Evolutionary conservation across 495 filamentous ascomycete genomes (phyloP), one percentile per base, ranked within the genome.

Genomic region (Neurospora intermedia): DNA sequence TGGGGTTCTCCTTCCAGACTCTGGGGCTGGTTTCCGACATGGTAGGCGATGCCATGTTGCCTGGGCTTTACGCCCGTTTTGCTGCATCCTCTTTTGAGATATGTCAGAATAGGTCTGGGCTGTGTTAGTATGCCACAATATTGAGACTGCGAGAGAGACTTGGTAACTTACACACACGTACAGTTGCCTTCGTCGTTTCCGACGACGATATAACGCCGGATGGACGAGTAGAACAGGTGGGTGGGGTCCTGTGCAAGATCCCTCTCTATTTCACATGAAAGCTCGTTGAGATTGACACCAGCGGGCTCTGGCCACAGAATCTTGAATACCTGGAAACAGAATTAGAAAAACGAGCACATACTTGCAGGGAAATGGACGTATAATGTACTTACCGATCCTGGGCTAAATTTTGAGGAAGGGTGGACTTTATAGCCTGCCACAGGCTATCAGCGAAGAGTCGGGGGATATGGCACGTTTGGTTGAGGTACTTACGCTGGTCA

Each of bases 201-300:
- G 2, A 87, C 79, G 4, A 87, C 82, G 38, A 87, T 83, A 48
- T 85, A 85, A 20, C 85, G 82, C 1, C 85, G 82, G 69, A 83
- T 80, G 5, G 83, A 80, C 11, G 83, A 71, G 62, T 84, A 84
- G 27, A 86, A 84, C n/a, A 38, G 6, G 13, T 59, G 54, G 15
- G 27, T 35, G 6, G 54, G 27, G 54, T 31, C 27, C 9, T 35
- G 54, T 35, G 35, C 13, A 62, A 27, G 23, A 38, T 35, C 48
- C 48, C 48, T 59, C 11, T 59, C 54, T 66, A 38, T 35, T 27
- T 66, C 54, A 15, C 15, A 27, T 66, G 54, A 66, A 66, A 38
- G 27, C 16, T 81, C 80, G 13, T 74, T 78, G 18, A 73, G 71
- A 15, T 77, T 78, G 70, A 78, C 77, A 5, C 84, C 83, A 2